Conservation (phyloP, 192 early-diverging fungal genomes). For the Pilobolus umbonatus region DNA sequence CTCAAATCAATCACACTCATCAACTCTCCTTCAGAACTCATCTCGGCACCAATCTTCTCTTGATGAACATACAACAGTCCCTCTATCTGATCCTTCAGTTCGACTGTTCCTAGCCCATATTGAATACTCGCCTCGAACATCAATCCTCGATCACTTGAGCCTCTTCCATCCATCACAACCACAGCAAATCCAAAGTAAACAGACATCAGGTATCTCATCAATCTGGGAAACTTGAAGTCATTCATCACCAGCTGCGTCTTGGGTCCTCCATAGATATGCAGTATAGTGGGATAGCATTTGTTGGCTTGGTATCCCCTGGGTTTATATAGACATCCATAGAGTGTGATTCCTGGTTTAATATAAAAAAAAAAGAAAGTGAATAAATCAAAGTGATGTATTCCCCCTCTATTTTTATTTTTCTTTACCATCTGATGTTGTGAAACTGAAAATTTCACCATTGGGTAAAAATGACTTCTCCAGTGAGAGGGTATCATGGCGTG, state of each 20-base stretch:
- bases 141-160: conserved; percentile 58
- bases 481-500: too few species aligned
- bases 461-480: too few species aligned
- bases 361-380: not conserved
- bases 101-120: conserved; percentile 52
- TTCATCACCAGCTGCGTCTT: conserved; percentile 70
- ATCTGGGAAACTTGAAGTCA: conserved; percentile 61
- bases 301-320: conserved; percentile 43
- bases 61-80: conserved; percentile 40
- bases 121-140: conserved; percentile 55
- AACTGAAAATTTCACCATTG: conserved; percentile 19
- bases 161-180: conserved; percentile 62
- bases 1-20: conserved; percentile 48
- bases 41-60: conserved; percentile 39
- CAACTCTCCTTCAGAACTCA: not conserved
- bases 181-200: conserved; percentile 49
- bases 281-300: conserved; percentile 54
- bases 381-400: not conserved
- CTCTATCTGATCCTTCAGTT: conserved; percentile 59
- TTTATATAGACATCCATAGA: conserved; percentile 58
- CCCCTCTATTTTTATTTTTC: not conserved
- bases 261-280: conserved; percentile 71
- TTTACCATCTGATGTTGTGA: conserved; percentile 15
- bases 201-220: conserved; percentile 55
- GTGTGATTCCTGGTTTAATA: conserved; percentile 19